Percentiles rank a stretch among this genome's conserved stretches.
Evolutionary conservation across 441 rosid species (phyloP).

Genomic region (Dalechampia spathulata): DNA sequence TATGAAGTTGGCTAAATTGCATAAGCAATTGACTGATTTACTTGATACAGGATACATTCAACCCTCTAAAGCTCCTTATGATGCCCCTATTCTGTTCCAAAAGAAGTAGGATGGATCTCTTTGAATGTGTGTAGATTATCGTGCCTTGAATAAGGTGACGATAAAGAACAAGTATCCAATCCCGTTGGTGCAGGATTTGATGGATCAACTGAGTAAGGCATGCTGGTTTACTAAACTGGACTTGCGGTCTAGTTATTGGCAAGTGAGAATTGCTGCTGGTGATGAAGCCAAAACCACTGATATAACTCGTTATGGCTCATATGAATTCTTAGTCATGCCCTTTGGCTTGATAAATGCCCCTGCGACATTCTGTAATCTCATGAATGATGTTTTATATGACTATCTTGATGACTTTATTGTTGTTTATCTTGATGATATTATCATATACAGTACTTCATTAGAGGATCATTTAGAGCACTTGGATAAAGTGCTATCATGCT

Average conservation of each 20-base stretch:
- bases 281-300: constrained; percentile 2
- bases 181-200: no score
- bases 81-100: not conserved
- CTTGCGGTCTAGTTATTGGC: not conserved
- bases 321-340: not conserved
- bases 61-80: no score
- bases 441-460: not conserved
- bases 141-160: no score
- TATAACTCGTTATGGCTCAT: not conserved
- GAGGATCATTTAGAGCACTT: not conserved
- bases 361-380: not conserved
- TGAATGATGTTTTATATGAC: not conserved
- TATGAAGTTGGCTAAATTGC: not conserved
- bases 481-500: rapidly evolving
- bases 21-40: not conserved
- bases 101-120: not conserved
- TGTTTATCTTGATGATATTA: not conserved
- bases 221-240: constrained; percentile 13
- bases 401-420: not conserved
- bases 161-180: not conserved
- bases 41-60: not conserved
- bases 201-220: no score
- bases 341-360: no score
- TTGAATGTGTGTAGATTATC: no score
- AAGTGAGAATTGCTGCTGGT: not conserved